Evolutionary conservation across 1,284 basidiomycete genomes (phyloP).

Genomic region (Fomes fomentarius): DNA sequence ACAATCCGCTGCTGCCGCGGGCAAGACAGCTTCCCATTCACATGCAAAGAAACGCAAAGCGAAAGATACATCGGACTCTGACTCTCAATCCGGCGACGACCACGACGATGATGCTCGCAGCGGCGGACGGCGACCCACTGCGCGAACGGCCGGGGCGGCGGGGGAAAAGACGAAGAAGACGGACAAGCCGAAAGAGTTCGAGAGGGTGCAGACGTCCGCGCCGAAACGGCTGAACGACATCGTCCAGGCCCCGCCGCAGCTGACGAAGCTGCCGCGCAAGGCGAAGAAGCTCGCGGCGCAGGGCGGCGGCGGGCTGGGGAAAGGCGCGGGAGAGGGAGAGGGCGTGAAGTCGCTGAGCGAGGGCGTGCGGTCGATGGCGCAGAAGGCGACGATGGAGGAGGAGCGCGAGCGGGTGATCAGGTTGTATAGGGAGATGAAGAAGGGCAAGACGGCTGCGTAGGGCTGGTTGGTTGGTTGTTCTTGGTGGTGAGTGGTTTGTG

Average conservation of each 20-base stretch:
- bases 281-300: slow-evolving; percentile 31
- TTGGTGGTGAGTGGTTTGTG: no score
- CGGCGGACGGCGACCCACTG: no score
- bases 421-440: slow-evolving; percentile 72
- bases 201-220: slow-evolving; percentile 51
- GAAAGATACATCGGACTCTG: slow-evolving; percentile 10
- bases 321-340: slow-evolving; percentile 15
- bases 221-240: slow-evolving; percentile 73
- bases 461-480: no score
- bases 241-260: slow-evolving; percentile 63
- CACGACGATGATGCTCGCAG: no score
- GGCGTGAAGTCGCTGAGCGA: slow-evolving; percentile 33
- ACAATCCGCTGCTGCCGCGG: neutral
- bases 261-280: slow-evolving; percentile 47
- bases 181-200: slow-evolving; percentile 56
- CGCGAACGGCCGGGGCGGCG: no score
- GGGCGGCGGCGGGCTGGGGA: slow-evolving; percentile 28
- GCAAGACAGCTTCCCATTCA: no score
- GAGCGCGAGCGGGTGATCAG: slow-evolving; percentile 71
- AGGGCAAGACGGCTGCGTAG: slow-evolving; percentile 26
- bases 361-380: slow-evolving; percentile 69
- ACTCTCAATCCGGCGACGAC: neutral
- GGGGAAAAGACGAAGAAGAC: slow-evolving; percentile 30
- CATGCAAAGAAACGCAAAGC: slow-evolving; percentile 17
- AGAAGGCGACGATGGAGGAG: slow-evolving; percentile 73